Conservation (phyloP, 176 grass and related monocot genomes). For the Stipa capillata region DNA sequence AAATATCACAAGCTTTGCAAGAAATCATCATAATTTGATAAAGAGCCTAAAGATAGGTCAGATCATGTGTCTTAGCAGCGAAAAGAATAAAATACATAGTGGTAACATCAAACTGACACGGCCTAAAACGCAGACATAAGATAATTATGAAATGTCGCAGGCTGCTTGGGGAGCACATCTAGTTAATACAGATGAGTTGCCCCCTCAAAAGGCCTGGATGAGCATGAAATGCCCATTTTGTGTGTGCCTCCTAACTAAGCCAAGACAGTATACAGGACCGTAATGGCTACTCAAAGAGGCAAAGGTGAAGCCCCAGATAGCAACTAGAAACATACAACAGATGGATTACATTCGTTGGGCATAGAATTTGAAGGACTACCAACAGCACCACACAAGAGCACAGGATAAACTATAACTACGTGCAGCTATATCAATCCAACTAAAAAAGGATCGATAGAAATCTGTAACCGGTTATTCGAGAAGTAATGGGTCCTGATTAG, state of each 20-base stretch:
- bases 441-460: background rate
- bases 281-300: constrained; percentile 52
- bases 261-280: constrained; percentile 28
- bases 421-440: background rate
- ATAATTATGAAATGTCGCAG: background rate
- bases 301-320: too few species aligned
- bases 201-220: constrained; percentile 27
- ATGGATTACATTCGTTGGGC: too few species aligned
- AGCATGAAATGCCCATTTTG: background rate
- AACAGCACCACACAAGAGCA: background rate
- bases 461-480: background rate
- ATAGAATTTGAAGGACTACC: background rate
- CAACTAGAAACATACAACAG: background rate
- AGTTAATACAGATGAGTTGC: background rate
- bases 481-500: background rate
- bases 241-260: constrained; percentile 56
- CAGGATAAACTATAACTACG: too few species aligned
- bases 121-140: background rate
- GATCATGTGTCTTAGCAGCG: too few species aligned
- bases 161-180: constrained; percentile 21
- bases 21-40: background rate
- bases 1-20: background rate
- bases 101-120: too few species aligned
- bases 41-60: background rate
- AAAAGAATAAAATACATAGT: too few species aligned